Percentiles rank a stretch among this genome's conserved stretches.
These are phyloP conservation scores for Globisporangium mamillatum DNA, from an alignment of 352 stramenopile species.

Conservation along the genomic window DNA sequence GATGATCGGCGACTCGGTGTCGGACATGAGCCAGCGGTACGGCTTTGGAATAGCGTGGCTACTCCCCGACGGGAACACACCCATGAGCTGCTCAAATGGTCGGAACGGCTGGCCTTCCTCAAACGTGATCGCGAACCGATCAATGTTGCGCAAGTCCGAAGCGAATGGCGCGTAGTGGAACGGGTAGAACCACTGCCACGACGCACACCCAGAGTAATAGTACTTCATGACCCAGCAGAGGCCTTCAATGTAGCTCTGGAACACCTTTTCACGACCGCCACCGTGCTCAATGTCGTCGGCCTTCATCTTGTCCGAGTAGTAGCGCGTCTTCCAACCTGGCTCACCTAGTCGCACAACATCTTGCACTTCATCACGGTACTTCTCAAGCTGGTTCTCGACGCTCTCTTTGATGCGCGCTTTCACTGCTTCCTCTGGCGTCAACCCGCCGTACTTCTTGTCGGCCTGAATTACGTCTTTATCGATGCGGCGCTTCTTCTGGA, in stretches of 20 bases:
- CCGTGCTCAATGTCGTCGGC: constrained; percentile 81
- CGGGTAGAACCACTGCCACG: constrained; percentile 99
- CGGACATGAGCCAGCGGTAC: constrained; percentile 95
- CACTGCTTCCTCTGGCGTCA: constrained; percentile 66
- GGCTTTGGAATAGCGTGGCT: constrained; percentile 91
- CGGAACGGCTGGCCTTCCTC: constrained; percentile 93
- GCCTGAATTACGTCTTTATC: constrained; percentile 58
- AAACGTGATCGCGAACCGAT: constrained; percentile 91
- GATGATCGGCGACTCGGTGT: constrained; percentile 95
- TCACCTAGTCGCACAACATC: constrained; percentile 95
- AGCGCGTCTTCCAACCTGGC: constrained; percentile 95
- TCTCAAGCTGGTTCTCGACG: constrained; percentile 72
- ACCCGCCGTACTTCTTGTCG: constrained; percentile 67
- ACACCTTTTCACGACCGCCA: constrained; percentile 88
- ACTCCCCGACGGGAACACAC: constrained; percentile 96
- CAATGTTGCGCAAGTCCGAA: constrained; percentile 90
- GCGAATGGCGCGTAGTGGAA: constrained; percentile 98
- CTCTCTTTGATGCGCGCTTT: constrained; percentile 82
- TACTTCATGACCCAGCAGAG: constrained; percentile 99
- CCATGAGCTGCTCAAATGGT: constrained; percentile 98
- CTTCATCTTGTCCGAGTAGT: constrained; percentile 88
- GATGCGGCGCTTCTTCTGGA: constrained; percentile 74
- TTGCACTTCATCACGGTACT: constrained; percentile 84
- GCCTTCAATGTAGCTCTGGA: constrained; percentile 97
- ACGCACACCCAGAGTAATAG: constrained; percentile 98